Conservation (phyloP, 345 rosid genomes). For the Xanthoceras sorbifolium region DNA sequence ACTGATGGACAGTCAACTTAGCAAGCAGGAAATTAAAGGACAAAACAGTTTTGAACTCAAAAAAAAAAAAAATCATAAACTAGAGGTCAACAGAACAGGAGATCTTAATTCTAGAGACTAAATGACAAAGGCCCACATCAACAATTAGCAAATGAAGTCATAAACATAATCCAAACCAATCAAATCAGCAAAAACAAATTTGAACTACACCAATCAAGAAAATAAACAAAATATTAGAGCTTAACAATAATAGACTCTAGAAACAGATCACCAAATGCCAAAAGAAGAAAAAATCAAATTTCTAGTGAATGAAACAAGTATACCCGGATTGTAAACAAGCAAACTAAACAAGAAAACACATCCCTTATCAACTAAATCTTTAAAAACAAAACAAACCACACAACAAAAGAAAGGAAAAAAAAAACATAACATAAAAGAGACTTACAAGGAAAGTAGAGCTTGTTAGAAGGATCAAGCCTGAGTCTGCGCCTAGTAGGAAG, state of each 20-base stretch:
- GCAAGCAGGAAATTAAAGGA: background rate
- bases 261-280: slow-evolving; percentile 14
- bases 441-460: slow-evolving; percentile 75
- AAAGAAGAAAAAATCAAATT: background rate
- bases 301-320: background rate
- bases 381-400: background rate
- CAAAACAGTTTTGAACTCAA: background rate
- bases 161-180: slow-evolving; percentile 9
- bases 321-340: slow-evolving; percentile 2
- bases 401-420: too few relatives aligned
- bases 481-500: slow-evolving; percentile 70
- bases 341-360: slow-evolving; percentile 9
- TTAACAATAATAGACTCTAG: background rate
- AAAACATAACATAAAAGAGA: too few relatives aligned
- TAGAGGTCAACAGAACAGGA: slow-evolving; percentile 3
- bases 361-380: background rate
- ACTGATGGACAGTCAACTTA: background rate
- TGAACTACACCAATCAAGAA: background rate
- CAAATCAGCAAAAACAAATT: background rate
- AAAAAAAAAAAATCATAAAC: background rate
- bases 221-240: background rate
- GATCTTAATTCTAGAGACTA: background rate
- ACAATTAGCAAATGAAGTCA: background rate
- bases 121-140: background rate
- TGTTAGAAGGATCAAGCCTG: slow-evolving; percentile 74